These are phyloP conservation scores for Aulographum hederae DNA, from an alignment of 2,329 filamentous ascomycete genomes.

Conservation along the genomic window DNA sequence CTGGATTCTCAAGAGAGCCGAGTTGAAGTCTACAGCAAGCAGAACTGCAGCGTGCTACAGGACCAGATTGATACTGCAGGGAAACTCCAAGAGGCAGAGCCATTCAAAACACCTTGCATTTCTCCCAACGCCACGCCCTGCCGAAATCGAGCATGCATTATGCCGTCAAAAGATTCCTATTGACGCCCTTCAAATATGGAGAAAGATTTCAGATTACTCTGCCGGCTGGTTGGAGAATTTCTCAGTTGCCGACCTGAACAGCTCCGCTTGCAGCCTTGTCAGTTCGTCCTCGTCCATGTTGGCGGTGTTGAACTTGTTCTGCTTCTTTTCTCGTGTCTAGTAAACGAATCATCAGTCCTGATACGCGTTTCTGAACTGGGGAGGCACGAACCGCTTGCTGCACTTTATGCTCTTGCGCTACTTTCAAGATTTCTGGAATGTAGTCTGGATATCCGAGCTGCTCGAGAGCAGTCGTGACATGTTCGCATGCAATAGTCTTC, in stretches of 20 bases:
- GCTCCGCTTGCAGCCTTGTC: constrained; percentile 71
- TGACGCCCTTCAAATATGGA: no score
- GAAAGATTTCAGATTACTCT: no score
- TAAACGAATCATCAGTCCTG: constrained; percentile 8
- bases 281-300: constrained; percentile 84
- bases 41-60: no score
- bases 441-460: constrained; percentile 89
- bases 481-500: constrained; percentile 96
- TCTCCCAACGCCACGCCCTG: no score
- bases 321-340: constrained; percentile 87
- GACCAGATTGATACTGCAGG: no score
- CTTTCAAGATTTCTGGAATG: constrained; percentile 68
- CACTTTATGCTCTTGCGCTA: constrained; percentile 83
- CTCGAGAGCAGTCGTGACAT: constrained; percentile 87
- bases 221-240: no score
- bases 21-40: no score
- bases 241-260: constrained; percentile 67
- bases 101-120: no score
- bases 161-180: no score
- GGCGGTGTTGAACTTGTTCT: constrained; percentile 90
- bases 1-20: no score
- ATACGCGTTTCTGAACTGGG: constrained; percentile 1
- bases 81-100: no score
- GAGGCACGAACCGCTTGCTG: constrained; percentile 57
- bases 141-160: no score